Base-by-base conservation (phyloP, 2,329 filamentous ascomycete genomes). In the Talaromyces verruculosus region DNA sequence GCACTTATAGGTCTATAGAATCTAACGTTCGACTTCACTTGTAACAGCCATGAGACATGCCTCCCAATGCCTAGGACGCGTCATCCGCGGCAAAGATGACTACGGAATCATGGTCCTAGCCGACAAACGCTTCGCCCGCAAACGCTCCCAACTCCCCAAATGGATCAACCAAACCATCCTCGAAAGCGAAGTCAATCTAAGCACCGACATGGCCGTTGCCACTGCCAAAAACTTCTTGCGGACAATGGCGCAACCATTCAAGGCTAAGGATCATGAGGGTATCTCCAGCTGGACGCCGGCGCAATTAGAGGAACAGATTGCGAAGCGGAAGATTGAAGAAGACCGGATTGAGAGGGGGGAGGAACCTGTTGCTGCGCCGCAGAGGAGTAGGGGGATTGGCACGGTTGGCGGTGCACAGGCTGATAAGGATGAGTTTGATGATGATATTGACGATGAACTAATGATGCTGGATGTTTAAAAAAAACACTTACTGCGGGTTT, bases 91-190 rank as follows among this genome's bases (percentile, higher is more conserved):
- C 28, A 99, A 99, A 78, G 96, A 99, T 75, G 95, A 99, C 78
- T 99, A 99, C 78, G 95, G 95, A n/a, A 92, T 99, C 82, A 99
- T 99, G 95, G 94, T 99, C 4, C 84, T 99, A 33, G 95, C 96
- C 1, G 95, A 99, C 77, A 89, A 92, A 49, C 88, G 95, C 19
- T 99, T 97, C 78, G 89, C 92, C 76, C 96, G 95, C 81, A 98
- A 98, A 80, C 85, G 93, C 43, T 84, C 79, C 2, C 96, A 99
- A 79, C 83, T 99, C 33, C 95, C 95, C 11, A 97, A 97, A 76
- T 99, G 95, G 95, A 99, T 99, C 74, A 91, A 89, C 69, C 91
- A 96, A 75, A 93, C 91, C 2, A 84, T 99, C 67, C 83, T 91
- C 37, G 93, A 97, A 60, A 89, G 89, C 25, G 93, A 97, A 71